A percentile compares a stretch with the other conserved stretches of the same genome.
phyloP scores from a whole-genome alignment of 2,329 filamentous ascomycete genomes.

The Xylaria digitata region DNA sequence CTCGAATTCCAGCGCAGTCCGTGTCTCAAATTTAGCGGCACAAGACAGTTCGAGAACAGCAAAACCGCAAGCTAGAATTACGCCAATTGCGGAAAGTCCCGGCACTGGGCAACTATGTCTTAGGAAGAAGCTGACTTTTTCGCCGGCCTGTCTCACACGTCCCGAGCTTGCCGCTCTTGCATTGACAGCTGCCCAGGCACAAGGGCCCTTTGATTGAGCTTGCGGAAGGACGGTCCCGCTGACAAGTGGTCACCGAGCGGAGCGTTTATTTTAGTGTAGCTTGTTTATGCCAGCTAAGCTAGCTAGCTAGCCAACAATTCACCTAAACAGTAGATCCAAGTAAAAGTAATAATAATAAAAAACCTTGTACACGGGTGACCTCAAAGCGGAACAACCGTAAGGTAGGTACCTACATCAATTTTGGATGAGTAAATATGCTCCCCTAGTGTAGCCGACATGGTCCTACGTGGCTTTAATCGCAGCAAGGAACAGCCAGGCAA shows the following conservation, averaged over 20 bases:
- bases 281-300: constrained; percentile 33
- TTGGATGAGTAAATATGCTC: constrained; percentile 32
- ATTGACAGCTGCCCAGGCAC: constrained; percentile 44
- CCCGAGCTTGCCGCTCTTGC: constrained; percentile 40
- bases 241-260: constrained; percentile 7
- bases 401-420: constrained; percentile 22
- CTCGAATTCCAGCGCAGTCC: constrained; percentile 36
- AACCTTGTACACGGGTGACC: constrained; percentile 33
- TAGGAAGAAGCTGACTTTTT: constrained; percentile 31
- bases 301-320: constrained; percentile 3
- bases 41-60: constrained; percentile 27
- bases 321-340: not conserved
- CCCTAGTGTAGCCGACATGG: constrained; percentile 18
- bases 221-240: constrained; percentile 23
- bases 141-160: constrained; percentile 39
- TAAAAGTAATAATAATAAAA: not conserved
- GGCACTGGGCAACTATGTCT: constrained; percentile 40
- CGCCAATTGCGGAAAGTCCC: constrained; percentile 47
- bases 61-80: constrained; percentile 36
- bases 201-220: constrained; percentile 13
- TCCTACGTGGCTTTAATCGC: constrained; percentile 38
- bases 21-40: constrained; percentile 38
- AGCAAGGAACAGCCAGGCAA: constrained; percentile 34
- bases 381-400: constrained; percentile 15
- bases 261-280: constrained; percentile 6